Conservation (phyloP, 768 basidiomycete genomes). For the Clitopilus hobsonii region DNA sequence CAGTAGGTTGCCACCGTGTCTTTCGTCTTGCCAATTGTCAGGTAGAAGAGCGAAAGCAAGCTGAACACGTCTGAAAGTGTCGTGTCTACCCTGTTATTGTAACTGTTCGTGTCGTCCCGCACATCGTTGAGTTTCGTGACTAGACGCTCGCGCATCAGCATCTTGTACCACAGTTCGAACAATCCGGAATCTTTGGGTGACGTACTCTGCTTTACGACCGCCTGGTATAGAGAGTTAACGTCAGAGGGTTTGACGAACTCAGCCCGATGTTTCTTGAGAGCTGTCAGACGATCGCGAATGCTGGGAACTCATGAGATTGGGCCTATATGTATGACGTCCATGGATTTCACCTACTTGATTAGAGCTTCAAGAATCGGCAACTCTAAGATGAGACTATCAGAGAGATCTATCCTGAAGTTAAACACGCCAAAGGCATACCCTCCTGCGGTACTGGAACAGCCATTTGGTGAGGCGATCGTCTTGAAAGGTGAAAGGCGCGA, state of each 20-base stretch:
- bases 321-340: background rate
- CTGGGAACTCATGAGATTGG: constrained; percentile 33
- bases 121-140: constrained; percentile 92
- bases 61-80: constrained; percentile 95
- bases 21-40: constrained; percentile 94
- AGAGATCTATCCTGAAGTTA: constrained; percentile 8
- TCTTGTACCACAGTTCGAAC: background rate
- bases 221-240: constrained; percentile 89
- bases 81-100: constrained; percentile 91
- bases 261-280: constrained; percentile 87
- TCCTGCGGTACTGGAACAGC: constrained; percentile 73
- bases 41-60: constrained; percentile 92
- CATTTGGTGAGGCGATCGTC: constrained; percentile 33
- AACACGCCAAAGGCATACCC: constrained; percentile 40
- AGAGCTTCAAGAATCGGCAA: constrained; percentile 91
- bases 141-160: constrained; percentile 17
- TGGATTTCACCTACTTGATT: constrained; percentile 61
- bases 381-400: constrained; percentile 46
- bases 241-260: constrained; percentile 92
- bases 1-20: constrained; percentile 95
- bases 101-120: constrained; percentile 67
- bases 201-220: constrained; percentile 90
- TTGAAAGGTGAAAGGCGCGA: background rate
- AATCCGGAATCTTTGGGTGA: no score
- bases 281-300: constrained; percentile 93